Evolutionary conservation across 2,329 filamentous ascomycete species (phyloP), one percentile per base, ranked within the genome.

Genomic region (Hymenoscyphus linearis): DNA sequence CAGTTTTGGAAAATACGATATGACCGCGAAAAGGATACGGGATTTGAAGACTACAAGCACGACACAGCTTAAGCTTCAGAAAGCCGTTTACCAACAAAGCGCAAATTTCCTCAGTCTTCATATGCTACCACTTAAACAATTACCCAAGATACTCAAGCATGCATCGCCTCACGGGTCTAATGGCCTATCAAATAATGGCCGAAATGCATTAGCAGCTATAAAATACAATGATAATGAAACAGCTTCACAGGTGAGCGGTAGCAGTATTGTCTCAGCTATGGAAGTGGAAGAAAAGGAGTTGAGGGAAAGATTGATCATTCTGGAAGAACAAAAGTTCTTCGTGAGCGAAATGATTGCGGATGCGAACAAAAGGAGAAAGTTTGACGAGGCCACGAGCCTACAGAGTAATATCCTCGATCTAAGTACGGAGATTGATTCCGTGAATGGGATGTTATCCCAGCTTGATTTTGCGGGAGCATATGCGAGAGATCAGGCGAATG

Each of bases 281-380:
- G 87, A 90, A 72, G 80, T 80, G 0, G 86, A 90, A 71, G 87
- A 90, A 71, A 89, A 88, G 68, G 79, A 84, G n/a, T 74, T 90
- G 1, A 80, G 85, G 27, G 86, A 90, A 65, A 76, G 83, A 10
- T 71, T 90, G 12, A 89, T 90, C 44, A 82, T 90, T 1, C 76
- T 90, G 0, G 87, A 90, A 70, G 87, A 90, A 70, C 87, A 90
- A 70, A 86, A 85, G 68, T 90, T 90, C 72, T 81, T 90, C 67
- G 86, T 90, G 0, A 80, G 80, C 1, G 85, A 88, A 68, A 90
- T 90, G 86, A 82, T 90, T 27, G 82, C 81, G 0, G 84, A 87
- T 69, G 87, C 87, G 2, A 87, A 85, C 56, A 85, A 83, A 68
- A 80, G 84, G 61, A 79, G 87, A 35, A 84, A 84, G 64, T 90